Conservation (phyloP, 345 rosid species). For the Diplotaxis tenuifolia region DNA sequence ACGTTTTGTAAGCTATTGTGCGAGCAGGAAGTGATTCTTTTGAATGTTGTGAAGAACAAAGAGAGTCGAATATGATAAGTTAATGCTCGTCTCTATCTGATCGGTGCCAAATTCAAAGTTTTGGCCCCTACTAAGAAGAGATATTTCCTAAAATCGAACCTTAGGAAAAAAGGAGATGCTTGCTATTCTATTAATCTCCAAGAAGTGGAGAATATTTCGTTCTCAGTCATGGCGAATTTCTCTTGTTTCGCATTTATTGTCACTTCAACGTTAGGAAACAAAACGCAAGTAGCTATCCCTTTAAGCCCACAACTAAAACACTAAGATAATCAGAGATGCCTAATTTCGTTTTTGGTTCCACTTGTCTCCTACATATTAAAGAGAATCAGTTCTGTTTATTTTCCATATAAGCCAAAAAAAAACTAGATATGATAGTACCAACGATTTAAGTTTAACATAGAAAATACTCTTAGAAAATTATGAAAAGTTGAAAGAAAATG, state of each 20-base stretch:
- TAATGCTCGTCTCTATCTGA: conserved; percentile 34
- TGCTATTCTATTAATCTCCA: background rate
- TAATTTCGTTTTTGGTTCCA: conserved; percentile 35
- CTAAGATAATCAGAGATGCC: conserved; percentile 23
- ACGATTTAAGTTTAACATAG: background rate
- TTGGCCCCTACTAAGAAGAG: conserved; percentile 13
- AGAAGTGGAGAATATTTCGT: conserved; percentile 32
- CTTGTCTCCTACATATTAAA: conserved; percentile 27
- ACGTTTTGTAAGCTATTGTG: background rate
- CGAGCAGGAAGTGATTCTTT: background rate
- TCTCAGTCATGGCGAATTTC: conserved; percentile 26
- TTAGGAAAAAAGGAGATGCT: background rate
- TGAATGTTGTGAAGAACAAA: conserved; percentile 15
- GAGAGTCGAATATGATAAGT: conserved; percentile 27
- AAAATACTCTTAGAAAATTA: background rate
- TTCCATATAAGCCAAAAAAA: conserved; percentile 12
- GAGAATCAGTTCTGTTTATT: conserved; percentile 12
- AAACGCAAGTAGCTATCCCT: conserved; percentile 27
- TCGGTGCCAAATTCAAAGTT: background rate
- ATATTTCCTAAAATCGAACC: conserved; percentile 5
- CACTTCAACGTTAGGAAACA: conserved; percentile 23
- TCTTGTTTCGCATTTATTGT: background rate
- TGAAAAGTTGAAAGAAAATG: background rate
- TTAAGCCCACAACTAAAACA: conserved; percentile 12
- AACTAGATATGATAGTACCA: background rate